Conservation (phyloP, 768 basidiomycete genomes). For the Rhizopogon vulgaris region DNA sequence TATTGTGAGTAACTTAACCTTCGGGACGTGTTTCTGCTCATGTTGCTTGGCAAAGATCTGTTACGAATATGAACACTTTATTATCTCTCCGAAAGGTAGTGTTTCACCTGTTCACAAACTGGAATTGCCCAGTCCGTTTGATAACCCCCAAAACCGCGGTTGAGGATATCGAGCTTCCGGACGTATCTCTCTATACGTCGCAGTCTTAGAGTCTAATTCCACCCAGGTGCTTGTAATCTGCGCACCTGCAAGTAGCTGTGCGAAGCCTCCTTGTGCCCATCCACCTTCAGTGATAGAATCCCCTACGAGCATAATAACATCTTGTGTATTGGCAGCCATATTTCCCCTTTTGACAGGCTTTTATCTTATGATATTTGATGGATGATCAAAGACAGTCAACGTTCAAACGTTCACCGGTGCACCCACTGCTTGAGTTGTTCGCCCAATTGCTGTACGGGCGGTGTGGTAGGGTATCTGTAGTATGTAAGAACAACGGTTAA, state of each 20-base stretch:
- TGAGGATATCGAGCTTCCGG: conserved; percentile 79
- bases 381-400: background rate
- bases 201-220: background rate
- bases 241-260: conserved; percentile 51
- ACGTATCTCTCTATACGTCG: conserved; percentile 57
- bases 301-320: conserved; percentile 70
- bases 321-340: conserved; percentile 57
- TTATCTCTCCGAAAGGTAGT: no score
- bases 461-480: background rate
- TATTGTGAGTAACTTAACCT: conserved; percentile 68
- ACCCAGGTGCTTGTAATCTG: background rate
- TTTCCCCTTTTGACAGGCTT: background rate
- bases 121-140: conserved; percentile 84
- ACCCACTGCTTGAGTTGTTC: background rate
- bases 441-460: background rate
- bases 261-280: conserved; percentile 59
- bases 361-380: background rate
- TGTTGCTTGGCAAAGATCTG: conserved; percentile 56
- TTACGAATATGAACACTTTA: background rate
- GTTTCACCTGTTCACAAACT: conserved; percentile 62
- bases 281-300: conserved; percentile 75
- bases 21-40: conserved; percentile 43
- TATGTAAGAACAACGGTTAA: background rate
- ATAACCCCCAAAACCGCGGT: conserved; percentile 81
- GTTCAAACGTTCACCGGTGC: background rate